phyloP scores from a whole-genome alignment of 345 rosid species.

The Populus euphratica region DNA sequence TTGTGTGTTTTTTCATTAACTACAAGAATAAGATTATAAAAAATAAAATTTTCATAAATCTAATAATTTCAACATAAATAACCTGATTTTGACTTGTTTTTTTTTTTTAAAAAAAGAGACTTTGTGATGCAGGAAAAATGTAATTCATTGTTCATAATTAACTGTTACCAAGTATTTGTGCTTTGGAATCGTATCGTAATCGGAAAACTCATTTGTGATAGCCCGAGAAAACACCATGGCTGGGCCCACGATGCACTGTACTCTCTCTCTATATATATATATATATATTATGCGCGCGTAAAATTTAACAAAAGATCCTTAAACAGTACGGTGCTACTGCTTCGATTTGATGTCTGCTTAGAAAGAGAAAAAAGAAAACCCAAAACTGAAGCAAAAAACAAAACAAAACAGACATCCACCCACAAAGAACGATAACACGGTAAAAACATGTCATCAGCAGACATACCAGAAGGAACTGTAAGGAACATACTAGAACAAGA shows the following conservation, averaged over 20 bases:
- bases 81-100: no score
- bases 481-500: constrained; percentile 85
- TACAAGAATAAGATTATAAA: no score
- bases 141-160: no score
- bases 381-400: background rate
- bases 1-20: no score
- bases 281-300: no score
- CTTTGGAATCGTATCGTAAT: background rate
- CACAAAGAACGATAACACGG: background rate
- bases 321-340: background rate
- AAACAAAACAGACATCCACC: background rate
- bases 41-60: no score
- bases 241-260: background rate
- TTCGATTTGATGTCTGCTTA: background rate
- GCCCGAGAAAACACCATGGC: background rate
- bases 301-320: background rate
- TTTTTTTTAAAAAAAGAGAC: no score
- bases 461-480: constrained; percentile 62
- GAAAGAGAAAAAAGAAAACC: background rate
- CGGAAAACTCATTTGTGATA: background rate
- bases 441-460: constrained; percentile 24
- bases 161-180: no score
- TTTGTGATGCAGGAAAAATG: no score
- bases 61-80: no score
- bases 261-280: no score